Conservation (phyloP, 179 eudicot species). For the Kewa caespitosa region DNA sequence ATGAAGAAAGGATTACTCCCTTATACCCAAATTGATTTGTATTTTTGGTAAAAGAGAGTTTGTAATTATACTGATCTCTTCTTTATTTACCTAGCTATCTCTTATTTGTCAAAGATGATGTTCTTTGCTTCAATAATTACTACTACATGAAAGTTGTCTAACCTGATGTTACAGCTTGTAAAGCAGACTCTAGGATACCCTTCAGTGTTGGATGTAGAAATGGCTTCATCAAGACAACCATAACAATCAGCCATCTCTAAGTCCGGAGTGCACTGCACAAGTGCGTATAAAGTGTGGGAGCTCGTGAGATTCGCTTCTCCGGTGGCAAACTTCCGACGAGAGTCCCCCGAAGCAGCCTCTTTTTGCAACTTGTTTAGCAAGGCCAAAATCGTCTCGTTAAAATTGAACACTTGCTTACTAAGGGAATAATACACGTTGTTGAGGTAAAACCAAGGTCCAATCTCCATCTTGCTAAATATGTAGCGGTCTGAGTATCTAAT, state of each 20-base stretch:
- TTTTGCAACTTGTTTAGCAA: neutral
- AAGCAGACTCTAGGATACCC: neutral
- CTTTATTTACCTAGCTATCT: no score
- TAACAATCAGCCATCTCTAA: constrained; percentile 5
- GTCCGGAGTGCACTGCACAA: constrained; percentile 10
- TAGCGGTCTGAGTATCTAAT: neutral
- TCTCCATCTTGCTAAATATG: neutral
- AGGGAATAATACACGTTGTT: neutral
- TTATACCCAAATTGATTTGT: no score
- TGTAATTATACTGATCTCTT: no score
- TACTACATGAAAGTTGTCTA: no score
- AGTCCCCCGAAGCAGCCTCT: neutral
- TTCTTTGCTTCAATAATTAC: no score
- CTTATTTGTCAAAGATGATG: no score
- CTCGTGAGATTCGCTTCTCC: neutral
- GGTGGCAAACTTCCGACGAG: neutral
- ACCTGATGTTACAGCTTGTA: neutral
- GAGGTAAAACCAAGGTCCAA: neutral
- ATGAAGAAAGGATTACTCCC: no score
- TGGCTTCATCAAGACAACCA: neutral
- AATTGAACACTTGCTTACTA: neutral
- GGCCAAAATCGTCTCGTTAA: neutral
- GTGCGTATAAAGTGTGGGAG: neutral
- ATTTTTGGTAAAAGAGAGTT: no score
- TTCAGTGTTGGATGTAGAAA: neutral